phyloP scores from a whole-genome alignment of 208 protist species.

The Leptomonas seymouri region DNA sequence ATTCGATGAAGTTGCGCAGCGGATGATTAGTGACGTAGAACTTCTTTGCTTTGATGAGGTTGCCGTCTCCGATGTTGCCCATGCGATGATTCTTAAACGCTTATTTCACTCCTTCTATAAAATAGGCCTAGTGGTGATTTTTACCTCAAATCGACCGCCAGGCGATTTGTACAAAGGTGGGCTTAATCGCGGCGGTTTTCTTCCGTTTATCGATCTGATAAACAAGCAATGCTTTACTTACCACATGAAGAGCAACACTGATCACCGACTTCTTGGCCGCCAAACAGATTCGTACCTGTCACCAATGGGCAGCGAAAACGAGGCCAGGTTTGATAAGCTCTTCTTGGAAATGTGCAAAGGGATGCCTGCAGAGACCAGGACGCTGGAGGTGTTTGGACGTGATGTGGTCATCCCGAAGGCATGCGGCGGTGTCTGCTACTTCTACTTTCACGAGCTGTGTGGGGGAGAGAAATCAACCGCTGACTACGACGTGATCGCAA shows the following conservation, averaged over 20 bases:
- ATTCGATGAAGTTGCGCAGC: constrained; percentile 85
- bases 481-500: constrained; percentile 87
- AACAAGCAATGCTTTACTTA: constrained; percentile 85
- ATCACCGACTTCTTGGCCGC: constrained; percentile 93
- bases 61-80: constrained; percentile 93
- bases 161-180: constrained; percentile 93
- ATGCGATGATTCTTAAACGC: constrained; percentile 96
- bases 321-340: constrained; percentile 62
- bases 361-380: constrained; percentile 51
- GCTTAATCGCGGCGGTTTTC: constrained; percentile 93
- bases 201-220: constrained; percentile 96
- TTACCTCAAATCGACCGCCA: constrained; percentile 92
- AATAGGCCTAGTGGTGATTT: constrained; percentile 91
- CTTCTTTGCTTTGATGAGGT: constrained; percentile 96
- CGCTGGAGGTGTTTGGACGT: constrained; percentile 79
- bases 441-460: constrained; percentile 87
- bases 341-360: constrained; percentile 89
- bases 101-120: constrained; percentile 93
- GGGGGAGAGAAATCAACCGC: constrained; percentile 67
- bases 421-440: constrained; percentile 77
- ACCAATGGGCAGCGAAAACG: constrained; percentile 67
- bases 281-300: constrained; percentile 70
- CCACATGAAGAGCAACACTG: constrained; percentile 86
- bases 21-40: constrained; percentile 88
- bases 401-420: constrained; percentile 70